Evolutionary conservation across 2,329 filamentous ascomycete species (phyloP).

Genomic region (Pseudocercospora pini-densiflorae): DNA sequence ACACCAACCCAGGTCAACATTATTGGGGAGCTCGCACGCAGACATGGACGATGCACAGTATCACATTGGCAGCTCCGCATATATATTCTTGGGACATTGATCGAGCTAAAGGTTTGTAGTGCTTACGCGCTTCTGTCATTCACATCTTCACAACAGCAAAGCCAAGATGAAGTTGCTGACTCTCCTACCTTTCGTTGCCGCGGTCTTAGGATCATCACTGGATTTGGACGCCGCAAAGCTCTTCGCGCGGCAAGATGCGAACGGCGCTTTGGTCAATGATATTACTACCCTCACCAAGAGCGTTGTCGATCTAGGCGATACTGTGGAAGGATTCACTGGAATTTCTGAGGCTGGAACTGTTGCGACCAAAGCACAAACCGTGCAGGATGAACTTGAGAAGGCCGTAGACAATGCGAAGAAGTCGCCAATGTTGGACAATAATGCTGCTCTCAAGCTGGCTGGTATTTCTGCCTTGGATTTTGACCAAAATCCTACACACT

Average conservation of each 20-base stretch:
- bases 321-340: neutral
- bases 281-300: neutral
- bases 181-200: neutral
- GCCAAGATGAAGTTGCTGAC: neutral
- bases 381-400: neutral
- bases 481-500: neutral
- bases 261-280: neutral
- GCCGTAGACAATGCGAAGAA: neutral
- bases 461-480: neutral
- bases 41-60: neutral
- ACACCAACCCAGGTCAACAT: neutral
- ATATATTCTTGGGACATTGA: neutral
- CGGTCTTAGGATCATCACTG: neutral
- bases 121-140: neutral
- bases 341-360: neutral
- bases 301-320: neutral
- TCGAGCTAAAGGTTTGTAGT: neutral
- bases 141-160: neutral
- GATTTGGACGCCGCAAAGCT: neutral
- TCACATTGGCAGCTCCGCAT: neutral
- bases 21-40: neutral
- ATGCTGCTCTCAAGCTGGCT: neutral
- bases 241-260: neutral
- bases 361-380: neutral
- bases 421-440: neutral